Conservation (phyloP, 2,329 filamentous ascomycete species). For the Pestalotiopsis sp. region DNA sequence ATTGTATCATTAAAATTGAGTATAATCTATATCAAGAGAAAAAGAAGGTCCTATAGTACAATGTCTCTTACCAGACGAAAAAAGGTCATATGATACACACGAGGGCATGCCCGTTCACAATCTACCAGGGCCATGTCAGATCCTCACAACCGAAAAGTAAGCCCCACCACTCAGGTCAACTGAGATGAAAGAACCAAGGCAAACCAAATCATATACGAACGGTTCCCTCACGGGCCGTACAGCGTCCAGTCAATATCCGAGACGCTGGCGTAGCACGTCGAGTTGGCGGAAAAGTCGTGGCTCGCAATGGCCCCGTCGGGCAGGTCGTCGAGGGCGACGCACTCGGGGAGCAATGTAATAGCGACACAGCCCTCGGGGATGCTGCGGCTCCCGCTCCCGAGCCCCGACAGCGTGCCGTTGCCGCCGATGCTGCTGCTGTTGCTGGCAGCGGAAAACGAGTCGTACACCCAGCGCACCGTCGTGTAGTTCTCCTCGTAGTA, state of each 20-base stretch:
- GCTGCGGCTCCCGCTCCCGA: conserved; percentile 14
- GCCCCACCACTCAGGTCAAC: no score
- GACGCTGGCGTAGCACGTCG: conserved; percentile 42
- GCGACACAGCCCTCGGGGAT: conserved; percentile 41
- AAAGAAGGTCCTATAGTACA: neutral
- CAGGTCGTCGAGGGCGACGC: conserved; percentile 36
- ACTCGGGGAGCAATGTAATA: conserved; percentile 44
- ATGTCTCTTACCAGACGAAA: neutral
- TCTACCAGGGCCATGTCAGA: neutral
- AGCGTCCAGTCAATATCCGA: conserved; percentile 36
- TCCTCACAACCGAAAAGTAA: no score
- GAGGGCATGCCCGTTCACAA: neutral
- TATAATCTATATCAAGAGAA: neutral
- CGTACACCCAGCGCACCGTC: conserved; percentile 38
- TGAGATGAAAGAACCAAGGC: no score
- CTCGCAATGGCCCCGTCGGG: conserved; percentile 35
- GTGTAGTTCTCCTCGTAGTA: conserved; percentile 42
- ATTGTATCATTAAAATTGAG: neutral
- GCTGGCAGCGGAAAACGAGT: conserved; percentile 6
- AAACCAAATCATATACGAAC: neutral
- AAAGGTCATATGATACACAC: neutral
- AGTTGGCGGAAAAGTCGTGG: conserved; percentile 38
- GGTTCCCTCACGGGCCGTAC: conserved; percentile 22
- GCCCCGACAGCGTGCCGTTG: conserved; percentile 10
- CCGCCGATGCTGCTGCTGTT: neutral